phyloP scores from a whole-genome alignment of 2,329 filamentous ascomycete genomes.

The Cercospora citrullina region DNA sequence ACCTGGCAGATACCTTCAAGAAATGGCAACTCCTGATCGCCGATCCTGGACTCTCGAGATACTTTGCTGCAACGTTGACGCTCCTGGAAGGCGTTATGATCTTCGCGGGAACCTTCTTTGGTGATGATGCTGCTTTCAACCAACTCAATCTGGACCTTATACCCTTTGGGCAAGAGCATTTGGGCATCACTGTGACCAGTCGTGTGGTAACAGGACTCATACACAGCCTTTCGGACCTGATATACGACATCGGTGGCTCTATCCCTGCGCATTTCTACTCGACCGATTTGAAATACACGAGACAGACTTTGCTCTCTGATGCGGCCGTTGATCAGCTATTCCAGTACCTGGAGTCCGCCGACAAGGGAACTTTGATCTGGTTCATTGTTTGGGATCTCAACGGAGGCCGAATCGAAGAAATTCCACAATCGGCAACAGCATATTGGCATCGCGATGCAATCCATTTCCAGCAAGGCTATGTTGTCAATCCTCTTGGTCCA shows the following conservation, averaged over 20 bases:
- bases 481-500: slow-evolving; percentile 14
- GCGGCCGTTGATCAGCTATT: slow-evolving; percentile 26
- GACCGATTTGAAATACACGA: slow-evolving; percentile 23
- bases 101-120: slow-evolving; percentile 25
- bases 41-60: slow-evolving; percentile 21
- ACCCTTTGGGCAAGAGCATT: slow-evolving; percentile 11
- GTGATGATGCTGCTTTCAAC: slow-evolving; percentile 23
- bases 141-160: slow-evolving; percentile 19
- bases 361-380: slow-evolving; percentile 23
- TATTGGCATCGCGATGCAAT: slow-evolving; percentile 30
- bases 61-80: slow-evolving; percentile 26
- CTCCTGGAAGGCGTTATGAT: slow-evolving; percentile 19
- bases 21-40: slow-evolving; percentile 25
- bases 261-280: slow-evolving; percentile 29
- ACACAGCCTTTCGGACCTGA: slow-evolving; percentile 15
- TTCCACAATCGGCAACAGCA: slow-evolving; percentile 24
- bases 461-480: slow-evolving; percentile 26
- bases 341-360: slow-evolving; percentile 23
- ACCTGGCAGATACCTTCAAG: slow-evolving; percentile 25
- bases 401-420: slow-evolving; percentile 24
- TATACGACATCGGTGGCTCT: slow-evolving; percentile 19
- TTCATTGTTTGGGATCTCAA: slow-evolving; percentile 28
- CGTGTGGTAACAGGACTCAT: slow-evolving; percentile 18
- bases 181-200: slow-evolving; percentile 19
- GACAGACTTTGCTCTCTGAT: slow-evolving; percentile 19